Evolutionary conservation across 2,329 filamentous ascomycete species (phyloP).

Genomic region (Diplodia scrobiculata): DNA sequence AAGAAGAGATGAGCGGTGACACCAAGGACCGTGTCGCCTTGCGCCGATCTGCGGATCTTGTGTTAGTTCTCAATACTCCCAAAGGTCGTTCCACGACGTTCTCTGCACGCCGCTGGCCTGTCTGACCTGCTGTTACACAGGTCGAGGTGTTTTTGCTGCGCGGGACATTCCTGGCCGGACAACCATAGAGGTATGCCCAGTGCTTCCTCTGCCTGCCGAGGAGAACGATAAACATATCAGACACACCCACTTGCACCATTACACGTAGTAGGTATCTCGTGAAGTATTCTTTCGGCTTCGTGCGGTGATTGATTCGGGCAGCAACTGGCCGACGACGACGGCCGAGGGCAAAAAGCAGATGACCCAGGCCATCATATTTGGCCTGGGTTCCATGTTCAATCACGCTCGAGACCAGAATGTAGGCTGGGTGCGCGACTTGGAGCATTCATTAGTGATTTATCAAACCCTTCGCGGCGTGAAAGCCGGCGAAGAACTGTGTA

Average conservation of each 20-base stretch:
- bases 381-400: conserved; percentile 62
- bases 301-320: conserved; percentile 32
- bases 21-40: conserved; percentile 38
- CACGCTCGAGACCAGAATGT: conserved; percentile 60
- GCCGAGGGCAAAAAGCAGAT: conserved; percentile 38
- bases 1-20: conserved; percentile 29
- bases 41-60: conserved; percentile 47
- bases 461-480: conserved; percentile 53
- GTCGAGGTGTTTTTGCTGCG: conserved; percentile 57
- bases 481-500: conserved; percentile 59
- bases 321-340: conserved; percentile 49
- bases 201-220: conserved; percentile 52
- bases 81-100: conserved; percentile 49
- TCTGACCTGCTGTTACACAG: conserved; percentile 39
- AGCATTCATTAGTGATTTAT: conserved; percentile 53
- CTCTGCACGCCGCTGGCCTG: conserved; percentile 1
- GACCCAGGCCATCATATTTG: conserved; percentile 58
- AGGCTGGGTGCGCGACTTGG: conserved; percentile 56
- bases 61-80: conserved; percentile 53
- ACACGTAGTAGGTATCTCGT: conserved; percentile 55
- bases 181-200: conserved; percentile 56
- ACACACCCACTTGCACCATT: conserved; percentile 57
- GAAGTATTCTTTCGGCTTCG: not conserved
- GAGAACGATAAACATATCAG: conserved; percentile 55
- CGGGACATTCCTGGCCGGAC: conserved; percentile 52